Evolutionary conservation across 2,329 filamentous ascomycete genomes (phyloP).

Genomic region (Metarhizium brunneum): DNA sequence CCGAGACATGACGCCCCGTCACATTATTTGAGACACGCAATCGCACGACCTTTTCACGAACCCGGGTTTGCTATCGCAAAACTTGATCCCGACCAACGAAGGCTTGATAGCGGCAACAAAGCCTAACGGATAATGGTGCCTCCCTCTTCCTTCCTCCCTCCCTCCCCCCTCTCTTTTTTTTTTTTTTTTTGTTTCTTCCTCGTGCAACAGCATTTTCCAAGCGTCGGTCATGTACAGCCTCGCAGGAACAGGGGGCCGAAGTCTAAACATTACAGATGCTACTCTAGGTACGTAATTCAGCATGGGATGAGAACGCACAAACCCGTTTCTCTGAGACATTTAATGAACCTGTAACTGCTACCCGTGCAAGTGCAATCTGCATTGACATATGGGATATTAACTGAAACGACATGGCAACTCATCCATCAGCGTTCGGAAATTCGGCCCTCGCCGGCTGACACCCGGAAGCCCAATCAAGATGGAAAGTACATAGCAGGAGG

Average conservation of each 20-base stretch:
- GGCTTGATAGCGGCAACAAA: not conserved
- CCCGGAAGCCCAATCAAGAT: not conserved
- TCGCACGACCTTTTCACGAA: not conserved
- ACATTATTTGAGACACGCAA: not conserved
- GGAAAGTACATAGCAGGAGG: no score
- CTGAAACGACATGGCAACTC: not conserved
- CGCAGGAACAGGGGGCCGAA: not conserved
- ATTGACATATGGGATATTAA: not conserved
- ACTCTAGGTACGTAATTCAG: not conserved
- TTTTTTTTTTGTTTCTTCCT: not conserved
- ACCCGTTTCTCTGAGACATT: not conserved
- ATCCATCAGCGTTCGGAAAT: not conserved
- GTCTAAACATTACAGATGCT: not conserved
- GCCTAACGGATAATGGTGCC: not conserved
- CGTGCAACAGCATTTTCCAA: not conserved
- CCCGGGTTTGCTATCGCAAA: not conserved
- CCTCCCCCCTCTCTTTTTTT: no score
- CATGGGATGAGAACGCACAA: not conserved
- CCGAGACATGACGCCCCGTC: not conserved
- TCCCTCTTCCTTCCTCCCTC: no score
- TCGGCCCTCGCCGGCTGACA: not conserved
- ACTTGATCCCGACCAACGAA: not conserved
- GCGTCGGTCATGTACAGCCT: not conserved
- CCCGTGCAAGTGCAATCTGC: not conserved
- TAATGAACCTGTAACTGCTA: not conserved